Evolutionary conservation across 2,329 filamentous ascomycete species (phyloP).

Genomic region (Metarhizium guizhouense): DNA sequence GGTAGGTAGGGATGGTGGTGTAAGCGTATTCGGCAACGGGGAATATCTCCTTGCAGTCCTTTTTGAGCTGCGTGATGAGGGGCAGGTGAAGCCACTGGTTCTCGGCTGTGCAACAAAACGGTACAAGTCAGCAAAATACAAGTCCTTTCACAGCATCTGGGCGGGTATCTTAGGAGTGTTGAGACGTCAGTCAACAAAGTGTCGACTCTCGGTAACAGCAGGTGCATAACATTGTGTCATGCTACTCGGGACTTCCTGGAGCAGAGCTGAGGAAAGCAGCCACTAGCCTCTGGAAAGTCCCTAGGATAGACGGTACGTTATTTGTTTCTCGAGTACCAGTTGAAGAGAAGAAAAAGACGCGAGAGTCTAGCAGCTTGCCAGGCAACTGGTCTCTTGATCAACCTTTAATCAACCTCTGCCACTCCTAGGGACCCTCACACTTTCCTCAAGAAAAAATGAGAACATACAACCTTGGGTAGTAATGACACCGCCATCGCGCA

Average conservation of each 20-base stretch:
- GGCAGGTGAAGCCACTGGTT: constrained; percentile 98
- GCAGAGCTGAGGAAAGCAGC: constrained; percentile 28
- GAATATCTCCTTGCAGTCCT: constrained; percentile 95
- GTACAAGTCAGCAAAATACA: constrained; percentile 8
- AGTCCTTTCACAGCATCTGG: neutral
- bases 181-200: neutral
- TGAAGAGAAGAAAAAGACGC: constrained; percentile 1
- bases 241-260: constrained; percentile 28
- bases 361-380: neutral
- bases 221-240: neutral
- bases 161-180: neutral
- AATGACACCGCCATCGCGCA: constrained; percentile 94
- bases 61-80: constrained; percentile 91
- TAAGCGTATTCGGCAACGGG: constrained; percentile 96
- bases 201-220: neutral
- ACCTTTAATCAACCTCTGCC: constrained; percentile 12
- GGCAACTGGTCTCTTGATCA: neutral
- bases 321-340: constrained; percentile 1
- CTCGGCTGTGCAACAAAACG: constrained; percentile 57
- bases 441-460: constrained; percentile 49
- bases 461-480: constrained; percentile 99
- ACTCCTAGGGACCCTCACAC: constrained; percentile 27
- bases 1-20: constrained; percentile 98
- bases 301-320: constrained; percentile 15
- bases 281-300: constrained; percentile 27